phyloP scores from a whole-genome alignment of 441 rosid species.

The Pelargonium australe region DNA sequence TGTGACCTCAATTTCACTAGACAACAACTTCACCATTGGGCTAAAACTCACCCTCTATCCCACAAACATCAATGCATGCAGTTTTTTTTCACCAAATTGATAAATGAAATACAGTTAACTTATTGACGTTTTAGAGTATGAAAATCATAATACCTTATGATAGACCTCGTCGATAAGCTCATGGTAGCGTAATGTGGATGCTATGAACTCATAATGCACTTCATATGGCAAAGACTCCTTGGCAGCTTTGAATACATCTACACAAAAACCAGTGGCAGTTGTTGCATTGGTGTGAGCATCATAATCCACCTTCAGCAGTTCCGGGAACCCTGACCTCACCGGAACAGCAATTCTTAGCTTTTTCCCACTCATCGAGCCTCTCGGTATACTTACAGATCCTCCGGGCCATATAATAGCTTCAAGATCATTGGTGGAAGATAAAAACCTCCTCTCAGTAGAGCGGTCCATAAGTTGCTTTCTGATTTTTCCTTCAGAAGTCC shows the following conservation, averaged over 20 bases:
- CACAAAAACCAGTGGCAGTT: conserved; percentile 33
- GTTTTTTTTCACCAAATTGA: too few relatives aligned
- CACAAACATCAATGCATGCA: too few relatives aligned
- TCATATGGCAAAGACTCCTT: conserved; percentile 34
- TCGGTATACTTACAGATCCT: conserved; percentile 30
- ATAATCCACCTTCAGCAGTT: conserved; percentile 33
- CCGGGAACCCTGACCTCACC: conserved; percentile 24
- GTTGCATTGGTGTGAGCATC: conserved; percentile 20
- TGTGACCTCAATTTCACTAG: too few relatives aligned
- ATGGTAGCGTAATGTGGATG: not conserved
- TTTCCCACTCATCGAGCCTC: conserved; percentile 50
- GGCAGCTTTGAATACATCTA: conserved; percentile 43
- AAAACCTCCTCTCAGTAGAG: not conserved
- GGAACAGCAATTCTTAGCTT: conserved; percentile 46
- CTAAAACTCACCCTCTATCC: too few relatives aligned
- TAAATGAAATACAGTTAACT: too few relatives aligned
- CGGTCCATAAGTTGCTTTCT: conserved; percentile 20
- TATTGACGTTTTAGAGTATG: too few relatives aligned
- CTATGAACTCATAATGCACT: conserved; percentile 27
- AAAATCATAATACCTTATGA: too few relatives aligned
- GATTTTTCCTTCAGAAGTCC: conserved; percentile 37
- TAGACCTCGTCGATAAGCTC: too few relatives aligned
- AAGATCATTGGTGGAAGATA: conserved; percentile 22
- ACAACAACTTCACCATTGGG: too few relatives aligned
- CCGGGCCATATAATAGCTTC: conserved; percentile 51